Conservation (phyloP, 2,329 filamentous ascomycete species). For the Cryphonectria parasitica region DNA sequence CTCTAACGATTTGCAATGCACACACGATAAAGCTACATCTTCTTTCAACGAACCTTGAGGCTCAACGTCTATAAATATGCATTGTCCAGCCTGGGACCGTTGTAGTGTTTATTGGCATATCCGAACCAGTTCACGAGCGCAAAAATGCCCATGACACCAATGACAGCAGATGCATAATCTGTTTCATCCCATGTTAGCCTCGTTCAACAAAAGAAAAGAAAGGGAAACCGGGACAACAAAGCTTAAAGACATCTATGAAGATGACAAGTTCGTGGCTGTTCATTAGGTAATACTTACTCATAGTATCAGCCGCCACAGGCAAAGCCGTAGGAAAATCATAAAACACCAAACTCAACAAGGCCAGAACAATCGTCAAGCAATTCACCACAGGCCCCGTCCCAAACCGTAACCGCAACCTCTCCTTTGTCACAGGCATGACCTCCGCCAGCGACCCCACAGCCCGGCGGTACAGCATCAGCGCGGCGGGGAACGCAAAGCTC, state of each 20-base stretch:
- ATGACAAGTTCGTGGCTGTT: no score
- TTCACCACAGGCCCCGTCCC: conserved; percentile 18
- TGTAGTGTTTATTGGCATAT: conserved; percentile 23
- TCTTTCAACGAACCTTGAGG: no score
- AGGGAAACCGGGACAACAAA: neutral
- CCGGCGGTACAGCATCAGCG: conserved; percentile 22
- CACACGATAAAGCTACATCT: no score
- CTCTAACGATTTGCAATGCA: no score
- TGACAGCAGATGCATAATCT: conserved; percentile 27
- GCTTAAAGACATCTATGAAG: neutral
- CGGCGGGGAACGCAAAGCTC: conserved; percentile 27
- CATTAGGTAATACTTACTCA: conserved; percentile 19
- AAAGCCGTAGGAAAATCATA: conserved; percentile 25
- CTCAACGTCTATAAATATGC: neutral
- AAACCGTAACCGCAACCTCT: conserved; percentile 10
- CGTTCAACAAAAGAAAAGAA: neutral
- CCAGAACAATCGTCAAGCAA: conserved; percentile 20
- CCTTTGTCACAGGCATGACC: conserved; percentile 12
- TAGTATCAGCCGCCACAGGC: conserved; percentile 21
- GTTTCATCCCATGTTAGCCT: neutral
- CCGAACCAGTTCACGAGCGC: conserved; percentile 24
- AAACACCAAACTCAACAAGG: conserved; percentile 21
- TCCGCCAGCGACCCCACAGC: conserved; percentile 4
- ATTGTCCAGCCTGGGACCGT: conserved; percentile 20
- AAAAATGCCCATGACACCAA: conserved; percentile 22